Percentiles rank a stretch among this genome's conserved stretches.
Conservation (phyloP, 768 basidiomycete species). For the Asterophora parasitica region DNA sequence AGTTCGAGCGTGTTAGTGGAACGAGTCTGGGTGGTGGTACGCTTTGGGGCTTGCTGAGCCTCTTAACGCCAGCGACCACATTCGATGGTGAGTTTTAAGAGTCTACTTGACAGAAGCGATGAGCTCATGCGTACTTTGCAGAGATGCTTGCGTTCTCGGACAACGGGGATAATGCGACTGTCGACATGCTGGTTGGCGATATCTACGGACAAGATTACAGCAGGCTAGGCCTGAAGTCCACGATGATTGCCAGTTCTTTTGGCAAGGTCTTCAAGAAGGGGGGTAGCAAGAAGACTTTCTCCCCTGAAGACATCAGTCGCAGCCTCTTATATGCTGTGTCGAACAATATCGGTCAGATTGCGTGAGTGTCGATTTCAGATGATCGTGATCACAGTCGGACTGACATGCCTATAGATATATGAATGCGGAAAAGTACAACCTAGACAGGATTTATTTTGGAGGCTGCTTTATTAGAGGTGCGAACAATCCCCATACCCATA, state of each 20-base stretch:
- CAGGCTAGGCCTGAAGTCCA: slow-evolving; percentile 93
- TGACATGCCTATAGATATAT: slow-evolving; percentile 64
- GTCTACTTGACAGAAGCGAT: slow-evolving; percentile 6
- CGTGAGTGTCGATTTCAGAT: slow-evolving; percentile 54
- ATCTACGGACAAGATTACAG: slow-evolving; percentile 98
- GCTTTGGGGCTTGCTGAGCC: slow-evolving; percentile 90
- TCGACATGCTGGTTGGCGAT: slow-evolving; percentile 99
- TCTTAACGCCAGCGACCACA: slow-evolving; percentile 89
- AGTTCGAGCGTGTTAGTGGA: slow-evolving; percentile 93
- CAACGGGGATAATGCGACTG: slow-evolving; percentile 84
- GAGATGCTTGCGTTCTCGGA: slow-evolving; percentile 97
- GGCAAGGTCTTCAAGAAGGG: slow-evolving; percentile 97
- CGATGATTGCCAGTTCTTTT: slow-evolving; percentile 96
- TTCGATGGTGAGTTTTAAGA: slow-evolving; percentile 80
- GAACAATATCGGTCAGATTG: slow-evolving; percentile 99
- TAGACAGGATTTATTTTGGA: slow-evolving; percentile 97
- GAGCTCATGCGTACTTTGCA: slow-evolving; percentile 27
- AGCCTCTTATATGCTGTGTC: slow-evolving; percentile 94
- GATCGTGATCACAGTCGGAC: slow-evolving; percentile 3
- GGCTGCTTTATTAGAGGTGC: slow-evolving; percentile 97
- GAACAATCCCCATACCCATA: slow-evolving; percentile 17
- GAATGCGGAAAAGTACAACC: slow-evolving; percentile 98
- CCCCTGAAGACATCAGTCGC: slow-evolving; percentile 89
- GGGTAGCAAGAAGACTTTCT: slow-evolving; percentile 72
- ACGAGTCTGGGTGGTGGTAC: slow-evolving; percentile 97